phyloP scores from a whole-genome alignment of 805 yeast genomes.

The Starmerella ratchasimensis region DNA sequence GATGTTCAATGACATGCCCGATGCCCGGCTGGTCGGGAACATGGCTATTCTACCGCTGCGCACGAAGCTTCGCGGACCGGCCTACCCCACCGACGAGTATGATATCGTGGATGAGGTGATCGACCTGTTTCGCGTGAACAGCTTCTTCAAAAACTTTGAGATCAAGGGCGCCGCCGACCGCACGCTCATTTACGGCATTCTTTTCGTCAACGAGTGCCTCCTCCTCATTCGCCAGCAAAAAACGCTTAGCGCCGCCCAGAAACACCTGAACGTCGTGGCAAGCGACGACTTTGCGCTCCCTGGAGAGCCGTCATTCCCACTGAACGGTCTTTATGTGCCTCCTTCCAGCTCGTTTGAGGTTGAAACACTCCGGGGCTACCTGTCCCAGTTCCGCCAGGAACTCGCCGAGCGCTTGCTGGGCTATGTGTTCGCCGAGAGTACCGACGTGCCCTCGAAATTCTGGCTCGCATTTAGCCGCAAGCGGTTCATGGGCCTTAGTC shows the following conservation, averaged over 20 bases:
- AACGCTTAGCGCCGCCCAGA: slow-evolving; percentile 31
- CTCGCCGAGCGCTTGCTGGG: slow-evolving; percentile 65
- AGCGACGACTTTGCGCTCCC: slow-evolving; percentile 83
- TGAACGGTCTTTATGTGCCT: slow-evolving; percentile 63
- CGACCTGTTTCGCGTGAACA: slow-evolving; percentile 88
- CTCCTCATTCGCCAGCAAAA: slow-evolving; percentile 41
- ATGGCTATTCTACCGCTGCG: slow-evolving; percentile 72
- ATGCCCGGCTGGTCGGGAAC: slow-evolving; percentile 48
- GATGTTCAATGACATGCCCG: slow-evolving; percentile 20
- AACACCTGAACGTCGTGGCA: slow-evolving; percentile 64
- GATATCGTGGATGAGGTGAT: slow-evolving; percentile 86
- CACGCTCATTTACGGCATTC: slow-evolving; percentile 80
- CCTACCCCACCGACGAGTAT: slow-evolving; percentile 64
- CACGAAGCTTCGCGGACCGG: slow-evolving; percentile 81
- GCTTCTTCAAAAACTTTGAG: slow-evolving; percentile 93
- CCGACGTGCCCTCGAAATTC: slow-evolving; percentile 58
- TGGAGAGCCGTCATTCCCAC: slow-evolving; percentile 89
- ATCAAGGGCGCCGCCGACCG: slow-evolving; percentile 93
- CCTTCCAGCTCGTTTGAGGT: slow-evolving; percentile 64
- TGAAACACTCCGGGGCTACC: slow-evolving; percentile 64
- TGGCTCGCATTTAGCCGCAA: slow-evolving; percentile 95
- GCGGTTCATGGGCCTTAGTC: slow-evolving; percentile 76
- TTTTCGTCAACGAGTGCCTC: slow-evolving; percentile 76
- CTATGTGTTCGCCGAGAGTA: slow-evolving; percentile 45
- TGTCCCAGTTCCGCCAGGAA: slow-evolving; percentile 92